Conservation (phyloP, 2,329 filamentous ascomycete genomes). For the Dactylellina drechsleri region DNA sequence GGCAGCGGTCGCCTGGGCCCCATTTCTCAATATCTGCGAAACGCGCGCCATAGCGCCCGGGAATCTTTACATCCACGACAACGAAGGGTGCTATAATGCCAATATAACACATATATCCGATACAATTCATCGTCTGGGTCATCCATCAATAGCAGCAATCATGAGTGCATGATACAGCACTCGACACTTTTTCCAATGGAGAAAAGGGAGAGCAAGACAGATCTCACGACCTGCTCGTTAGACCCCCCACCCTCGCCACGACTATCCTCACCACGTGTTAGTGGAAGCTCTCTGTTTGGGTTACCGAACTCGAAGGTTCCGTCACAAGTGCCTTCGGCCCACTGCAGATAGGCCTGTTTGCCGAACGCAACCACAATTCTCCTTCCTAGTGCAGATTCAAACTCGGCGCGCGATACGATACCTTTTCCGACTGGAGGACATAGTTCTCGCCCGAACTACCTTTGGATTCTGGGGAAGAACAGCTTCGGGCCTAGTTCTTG, state of each 20-base stretch:
- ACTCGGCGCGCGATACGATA: slow-evolving; percentile 43
- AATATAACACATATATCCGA: slow-evolving; percentile 13
- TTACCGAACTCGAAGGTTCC: slow-evolving; percentile 50
- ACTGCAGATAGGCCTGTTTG: slow-evolving; percentile 46
- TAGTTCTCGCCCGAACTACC: slow-evolving; percentile 4
- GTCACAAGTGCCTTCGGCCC: slow-evolving; percentile 42
- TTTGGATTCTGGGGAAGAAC: slow-evolving; percentile 17
- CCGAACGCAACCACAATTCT: slow-evolving; percentile 53
- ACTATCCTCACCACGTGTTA: slow-evolving; percentile 33
- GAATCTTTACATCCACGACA: slow-evolving; percentile 23
- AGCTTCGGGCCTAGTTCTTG: slow-evolving; percentile 10
- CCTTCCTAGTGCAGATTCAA: slow-evolving; percentile 51
- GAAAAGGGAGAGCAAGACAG: slow-evolving; percentile 46
- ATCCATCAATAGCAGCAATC: neutral
- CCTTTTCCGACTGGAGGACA: neutral
- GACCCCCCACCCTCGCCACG: slow-evolving; percentile 33
- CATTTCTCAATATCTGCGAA: slow-evolving; percentile 26
- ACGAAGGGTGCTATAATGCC: slow-evolving; percentile 1
- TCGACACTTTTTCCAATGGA: slow-evolving; percentile 44
- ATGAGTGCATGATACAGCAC: slow-evolving; percentile 38
- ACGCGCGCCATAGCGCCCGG: slow-evolving; percentile 31
- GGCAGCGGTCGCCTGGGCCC: slow-evolving; percentile 10
- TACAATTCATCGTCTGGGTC: neutral
- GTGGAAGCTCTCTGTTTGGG: slow-evolving; percentile 39
- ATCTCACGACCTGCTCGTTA: slow-evolving; percentile 52